Evolutionary conservation across 352 stramenopile species (phyloP).

Genomic region (Phytophthora uliginosa): DNA sequence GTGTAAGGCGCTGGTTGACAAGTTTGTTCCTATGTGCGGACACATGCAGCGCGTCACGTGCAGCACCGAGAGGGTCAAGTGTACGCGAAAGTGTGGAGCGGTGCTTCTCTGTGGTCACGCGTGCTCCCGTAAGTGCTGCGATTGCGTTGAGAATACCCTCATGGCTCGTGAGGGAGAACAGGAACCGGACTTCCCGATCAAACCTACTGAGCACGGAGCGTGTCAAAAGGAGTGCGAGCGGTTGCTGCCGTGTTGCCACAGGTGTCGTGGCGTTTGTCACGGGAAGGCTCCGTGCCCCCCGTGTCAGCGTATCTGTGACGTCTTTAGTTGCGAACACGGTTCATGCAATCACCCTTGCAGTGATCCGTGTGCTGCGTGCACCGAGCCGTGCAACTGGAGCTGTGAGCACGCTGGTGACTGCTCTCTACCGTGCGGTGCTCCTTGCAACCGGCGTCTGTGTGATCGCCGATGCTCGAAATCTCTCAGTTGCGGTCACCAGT

Average conservation of each 20-base stretch:
- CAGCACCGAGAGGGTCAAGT: constrained; percentile 31
- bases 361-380: constrained; percentile 72
- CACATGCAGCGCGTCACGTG: constrained; percentile 40
- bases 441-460: constrained; percentile 57
- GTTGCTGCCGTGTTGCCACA: constrained; percentile 71
- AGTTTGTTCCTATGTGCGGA: constrained; percentile 41
- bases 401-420: constrained; percentile 72
- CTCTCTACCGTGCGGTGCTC: constrained; percentile 63
- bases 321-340: constrained; percentile 69
- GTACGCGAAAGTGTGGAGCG: constrained; percentile 30
- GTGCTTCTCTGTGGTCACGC: constrained; percentile 48
- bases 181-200: constrained; percentile 41
- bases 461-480: constrained; percentile 58
- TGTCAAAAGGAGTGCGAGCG: constrained; percentile 77
- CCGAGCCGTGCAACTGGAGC: constrained; percentile 75
- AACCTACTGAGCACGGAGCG: constrained; percentile 42
- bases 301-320: constrained; percentile 59
- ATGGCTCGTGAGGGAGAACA: constrained; percentile 20
- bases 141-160: constrained; percentile 48
- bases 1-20: constrained; percentile 39
- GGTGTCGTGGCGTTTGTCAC: constrained; percentile 71
- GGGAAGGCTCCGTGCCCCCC: constrained; percentile 55
- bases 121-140: constrained; percentile 45
- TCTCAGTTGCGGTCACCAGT: constrained; percentile 77
- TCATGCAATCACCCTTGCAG: constrained; percentile 59